Evolutionary conservation across 345 rosid species (phyloP).

Genomic region (Clausena lansium): DNA sequence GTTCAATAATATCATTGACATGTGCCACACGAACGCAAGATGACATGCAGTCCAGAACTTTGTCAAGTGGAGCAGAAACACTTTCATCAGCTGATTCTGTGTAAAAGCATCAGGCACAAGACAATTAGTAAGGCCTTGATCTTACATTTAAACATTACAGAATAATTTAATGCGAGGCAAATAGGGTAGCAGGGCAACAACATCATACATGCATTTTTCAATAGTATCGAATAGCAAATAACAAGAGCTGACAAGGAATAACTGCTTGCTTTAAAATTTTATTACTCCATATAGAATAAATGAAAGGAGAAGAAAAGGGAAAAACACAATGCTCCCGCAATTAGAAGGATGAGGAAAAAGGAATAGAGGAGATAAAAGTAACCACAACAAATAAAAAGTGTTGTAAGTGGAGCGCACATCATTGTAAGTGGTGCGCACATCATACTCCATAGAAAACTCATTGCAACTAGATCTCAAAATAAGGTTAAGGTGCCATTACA

Average conservation of each 20-base stretch:
- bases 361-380: neutral
- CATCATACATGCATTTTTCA: neutral
- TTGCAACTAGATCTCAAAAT: neutral
- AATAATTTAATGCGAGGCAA: neutral
- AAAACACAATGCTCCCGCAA: neutral
- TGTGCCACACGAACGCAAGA: constrained; percentile 67
- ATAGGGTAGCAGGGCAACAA: neutral
- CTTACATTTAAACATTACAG: neutral
- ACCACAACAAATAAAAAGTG: neutral
- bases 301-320: neutral
- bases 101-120: constrained; percentile 10
- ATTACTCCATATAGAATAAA: neutral
- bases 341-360: neutral
- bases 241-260: neutral
- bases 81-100: constrained; percentile 58
- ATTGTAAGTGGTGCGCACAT: neutral
- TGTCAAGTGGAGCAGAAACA: constrained; percentile 56
- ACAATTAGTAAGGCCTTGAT: neutral
- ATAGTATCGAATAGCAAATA: neutral
- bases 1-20: constrained; percentile 49
- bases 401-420: neutral
- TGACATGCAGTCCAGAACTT: constrained; percentile 61
- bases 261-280: neutral
- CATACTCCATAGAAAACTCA: neutral
- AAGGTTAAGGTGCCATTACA: neutral